These are phyloP conservation scores for Verbascum thapsus DNA, from an alignment of 257 asterid genomes.

Conservation along the genomic window DNA sequence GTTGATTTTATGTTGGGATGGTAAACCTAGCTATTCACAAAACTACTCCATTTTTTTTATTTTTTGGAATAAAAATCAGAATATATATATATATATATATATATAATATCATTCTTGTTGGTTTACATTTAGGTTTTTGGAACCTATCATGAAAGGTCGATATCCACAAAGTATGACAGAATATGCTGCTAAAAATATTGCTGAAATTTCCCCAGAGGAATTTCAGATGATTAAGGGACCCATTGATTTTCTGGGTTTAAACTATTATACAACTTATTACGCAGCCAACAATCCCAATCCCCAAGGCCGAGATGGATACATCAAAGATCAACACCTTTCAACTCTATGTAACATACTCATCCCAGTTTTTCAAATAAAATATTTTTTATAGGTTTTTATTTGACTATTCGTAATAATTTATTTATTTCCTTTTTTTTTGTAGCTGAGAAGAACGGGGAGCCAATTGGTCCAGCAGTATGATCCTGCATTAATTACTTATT, in stretches of 20 bases:
- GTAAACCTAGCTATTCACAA: background rate
- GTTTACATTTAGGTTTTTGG: slow-evolving; percentile 23
- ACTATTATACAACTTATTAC: slow-evolving; percentile 29
- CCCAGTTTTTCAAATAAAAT: too few species aligned
- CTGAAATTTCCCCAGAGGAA: slow-evolving; percentile 12
- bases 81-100: too few species aligned
- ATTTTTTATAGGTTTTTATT: too few species aligned
- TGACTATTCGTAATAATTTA: too few species aligned
- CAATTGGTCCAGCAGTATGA: background rate
- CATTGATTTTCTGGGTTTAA: slow-evolving; percentile 30
- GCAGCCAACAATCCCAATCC: slow-evolving; percentile 4
- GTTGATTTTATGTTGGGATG: slow-evolving; percentile 25
- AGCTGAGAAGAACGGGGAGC: background rate
- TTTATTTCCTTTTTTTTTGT: background rate
- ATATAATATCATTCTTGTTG: background rate
- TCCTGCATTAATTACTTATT: background rate
- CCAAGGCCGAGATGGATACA: background rate
- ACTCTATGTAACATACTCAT: too few species aligned
- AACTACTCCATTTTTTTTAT: background rate
- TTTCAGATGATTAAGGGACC: slow-evolving; percentile 23
- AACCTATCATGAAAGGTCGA: slow-evolving; percentile 21
- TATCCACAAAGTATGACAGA: slow-evolving; percentile 30
- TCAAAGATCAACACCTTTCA: background rate
- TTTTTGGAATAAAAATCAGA: too few species aligned
- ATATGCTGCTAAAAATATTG: background rate